These are phyloP conservation scores for Colletotrichum sp. DNA, from an alignment of 2,329 filamentous ascomycete species.

Conservation along the genomic window DNA sequence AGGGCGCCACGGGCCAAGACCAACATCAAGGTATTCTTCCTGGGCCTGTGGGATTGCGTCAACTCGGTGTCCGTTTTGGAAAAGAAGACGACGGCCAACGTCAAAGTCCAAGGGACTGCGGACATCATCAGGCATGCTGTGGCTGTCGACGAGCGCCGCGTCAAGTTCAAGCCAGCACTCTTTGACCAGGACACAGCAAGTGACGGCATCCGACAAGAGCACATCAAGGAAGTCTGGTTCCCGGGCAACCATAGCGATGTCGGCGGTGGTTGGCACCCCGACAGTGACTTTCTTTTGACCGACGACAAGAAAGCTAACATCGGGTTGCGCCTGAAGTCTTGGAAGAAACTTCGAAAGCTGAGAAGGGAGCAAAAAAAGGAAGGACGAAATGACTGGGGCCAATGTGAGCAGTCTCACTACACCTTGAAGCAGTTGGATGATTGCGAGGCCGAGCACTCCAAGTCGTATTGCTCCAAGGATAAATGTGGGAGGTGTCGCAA, in stretches of 20 bases:
- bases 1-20: conserved; percentile 4
- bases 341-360: neutral
- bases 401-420: neutral
- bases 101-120: conserved; percentile 44
- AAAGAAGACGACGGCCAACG: conserved; percentile 36
- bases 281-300: conserved; percentile 25
- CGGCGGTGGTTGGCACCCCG: conserved; percentile 55
- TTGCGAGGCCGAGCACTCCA: neutral
- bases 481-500: neutral
- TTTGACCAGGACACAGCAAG: conserved; percentile 43
- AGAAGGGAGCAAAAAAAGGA: neutral
- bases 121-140: conserved; percentile 55
- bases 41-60: conserved; percentile 60
- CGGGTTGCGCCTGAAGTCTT: conserved; percentile 26
- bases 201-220: conserved; percentile 31
- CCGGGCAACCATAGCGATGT: conserved; percentile 58
- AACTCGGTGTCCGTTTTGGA: conserved; percentile 52
- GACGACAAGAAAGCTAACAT: conserved; percentile 26
- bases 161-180: conserved; percentile 59
- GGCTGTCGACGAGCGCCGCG: conserved; percentile 55
- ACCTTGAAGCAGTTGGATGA: conserved; percentile 24
- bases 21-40: conserved; percentile 55
- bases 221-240: conserved; percentile 59
- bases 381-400: neutral
- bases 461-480: neutral